A percentile compares a stretch with the other conserved stretches of the same genome.
Conservation (phyloP, 352 stramenopile species). For the Elongisporangium senticosum region DNA sequence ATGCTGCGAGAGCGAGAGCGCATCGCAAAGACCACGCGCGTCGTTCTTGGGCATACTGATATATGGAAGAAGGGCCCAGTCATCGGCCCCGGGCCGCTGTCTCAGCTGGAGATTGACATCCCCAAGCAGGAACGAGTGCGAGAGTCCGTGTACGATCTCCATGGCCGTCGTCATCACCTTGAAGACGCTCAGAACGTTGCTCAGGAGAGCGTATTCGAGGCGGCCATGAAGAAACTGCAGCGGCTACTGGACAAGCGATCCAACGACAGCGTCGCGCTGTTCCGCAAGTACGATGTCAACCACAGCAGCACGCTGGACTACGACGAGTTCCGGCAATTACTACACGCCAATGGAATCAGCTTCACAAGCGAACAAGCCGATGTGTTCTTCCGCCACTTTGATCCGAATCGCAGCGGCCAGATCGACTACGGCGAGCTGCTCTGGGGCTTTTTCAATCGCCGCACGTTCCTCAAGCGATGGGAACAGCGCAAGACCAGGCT, state of each 20-base stretch:
- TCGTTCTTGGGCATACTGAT: slow-evolving; percentile 23
- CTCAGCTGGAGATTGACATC: slow-evolving; percentile 36
- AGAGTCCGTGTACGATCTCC: slow-evolving; percentile 54
- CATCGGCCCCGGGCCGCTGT: slow-evolving; percentile 37
- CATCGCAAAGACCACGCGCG: slow-evolving; percentile 23
- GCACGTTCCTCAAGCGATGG: slow-evolving; percentile 60
- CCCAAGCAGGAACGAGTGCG: background rate
- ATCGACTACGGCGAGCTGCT: slow-evolving; percentile 60
- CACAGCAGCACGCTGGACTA: slow-evolving; percentile 41
- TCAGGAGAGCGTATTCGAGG: slow-evolving; percentile 26
- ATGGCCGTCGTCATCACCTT: slow-evolving; percentile 39
- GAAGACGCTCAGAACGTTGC: slow-evolving; percentile 20
- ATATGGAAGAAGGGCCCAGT: slow-evolving; percentile 24
- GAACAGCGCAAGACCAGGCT: slow-evolving; percentile 22
- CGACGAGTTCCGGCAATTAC: slow-evolving; percentile 30
- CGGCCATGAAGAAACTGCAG: slow-evolving; percentile 52
- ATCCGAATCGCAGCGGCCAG: slow-evolving; percentile 34
- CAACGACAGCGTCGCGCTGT: slow-evolving; percentile 22
- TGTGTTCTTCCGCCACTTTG: slow-evolving; percentile 42
- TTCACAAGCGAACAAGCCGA: slow-evolving; percentile 36
- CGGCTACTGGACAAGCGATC: slow-evolving; percentile 16
- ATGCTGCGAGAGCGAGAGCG: slow-evolving; percentile 37
- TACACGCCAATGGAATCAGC: slow-evolving; percentile 21
- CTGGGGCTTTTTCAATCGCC: slow-evolving; percentile 57
- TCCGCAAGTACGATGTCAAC: slow-evolving; percentile 44